These are phyloP conservation scores for Penstemon barbatus DNA, from an alignment of 257 asterid genomes.

Conservation along the genomic window DNA sequence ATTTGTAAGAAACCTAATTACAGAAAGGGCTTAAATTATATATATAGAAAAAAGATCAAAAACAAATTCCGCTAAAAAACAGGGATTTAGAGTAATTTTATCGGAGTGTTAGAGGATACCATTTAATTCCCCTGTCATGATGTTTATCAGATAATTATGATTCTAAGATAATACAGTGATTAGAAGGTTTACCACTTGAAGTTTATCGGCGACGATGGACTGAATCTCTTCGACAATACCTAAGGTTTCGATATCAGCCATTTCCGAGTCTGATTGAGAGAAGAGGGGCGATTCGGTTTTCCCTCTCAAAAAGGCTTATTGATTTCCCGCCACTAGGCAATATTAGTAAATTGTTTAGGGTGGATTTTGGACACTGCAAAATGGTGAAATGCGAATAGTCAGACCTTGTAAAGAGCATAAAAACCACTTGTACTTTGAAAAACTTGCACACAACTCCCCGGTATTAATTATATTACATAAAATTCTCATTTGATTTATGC, in stretches of 20 bases:
- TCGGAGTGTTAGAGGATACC: not conserved
- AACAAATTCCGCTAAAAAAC: not conserved
- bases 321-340: too few species aligned
- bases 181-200: conserved; percentile 77
- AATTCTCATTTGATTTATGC: too few species aligned
- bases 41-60: not conserved
- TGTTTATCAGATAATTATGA: too few species aligned
- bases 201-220: conserved; percentile 78
- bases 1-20: conserved; percentile 89
- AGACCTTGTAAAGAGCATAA: too few species aligned
- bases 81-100: conserved; percentile 2
- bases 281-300: too few species aligned
- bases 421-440: too few species aligned
- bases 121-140: not conserved
- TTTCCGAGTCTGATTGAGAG: conserved; percentile 15
- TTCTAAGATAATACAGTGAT: not conserved
- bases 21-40: not conserved
- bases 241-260: conserved; percentile 69
- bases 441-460: too few species aligned
- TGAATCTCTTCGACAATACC: conserved; percentile 77
- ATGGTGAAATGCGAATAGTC: too few species aligned
- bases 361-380: too few species aligned
- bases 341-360: too few species aligned
- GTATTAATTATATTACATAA: too few species aligned
- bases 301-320: too few species aligned